Conservation (phyloP, 805 yeast genomes). For the Starmera dryadoides region DNA sequence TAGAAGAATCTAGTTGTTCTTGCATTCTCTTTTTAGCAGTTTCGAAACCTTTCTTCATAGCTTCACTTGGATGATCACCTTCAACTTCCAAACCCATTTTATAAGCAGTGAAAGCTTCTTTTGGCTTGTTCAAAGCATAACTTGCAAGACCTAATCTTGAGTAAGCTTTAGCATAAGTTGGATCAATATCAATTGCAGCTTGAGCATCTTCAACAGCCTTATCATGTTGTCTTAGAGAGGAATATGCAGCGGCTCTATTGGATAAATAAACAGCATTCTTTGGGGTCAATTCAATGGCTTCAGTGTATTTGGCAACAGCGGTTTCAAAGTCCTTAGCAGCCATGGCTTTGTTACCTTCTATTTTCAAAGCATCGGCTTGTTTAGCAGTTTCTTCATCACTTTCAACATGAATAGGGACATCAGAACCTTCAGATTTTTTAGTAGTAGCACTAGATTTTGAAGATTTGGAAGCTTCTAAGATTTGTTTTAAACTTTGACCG, state of each 20-base stretch:
- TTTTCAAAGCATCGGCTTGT: slow-evolving; percentile 78
- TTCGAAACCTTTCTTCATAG: slow-evolving; percentile 89
- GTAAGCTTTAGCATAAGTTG: slow-evolving; percentile 85
- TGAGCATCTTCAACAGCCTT: slow-evolving; percentile 81
- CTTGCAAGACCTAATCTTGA: slow-evolving; percentile 92
- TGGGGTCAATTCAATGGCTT: slow-evolving; percentile 66
- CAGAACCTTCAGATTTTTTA: slow-evolving; percentile 19
- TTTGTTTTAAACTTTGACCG: slow-evolving; percentile 40
- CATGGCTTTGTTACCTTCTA: slow-evolving; percentile 87
- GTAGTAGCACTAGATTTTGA: slow-evolving; percentile 12
- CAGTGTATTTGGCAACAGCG: slow-evolving; percentile 75
- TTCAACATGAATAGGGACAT: slow-evolving; percentile 36
- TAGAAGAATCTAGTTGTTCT: slow-evolving; percentile 48
- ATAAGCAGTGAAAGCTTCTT: slow-evolving; percentile 87
- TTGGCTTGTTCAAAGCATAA: slow-evolving; percentile 89
- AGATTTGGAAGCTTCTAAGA: slow-evolving; percentile 26
- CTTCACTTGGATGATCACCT: slow-evolving; percentile 77
- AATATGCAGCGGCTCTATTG: slow-evolving; percentile 95
- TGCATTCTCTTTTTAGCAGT: slow-evolving; percentile 86
- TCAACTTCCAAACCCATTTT: slow-evolving; percentile 81
- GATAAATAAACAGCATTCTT: slow-evolving; percentile 79
- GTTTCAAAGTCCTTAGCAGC: slow-evolving; percentile 60
- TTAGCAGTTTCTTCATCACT: slow-evolving; percentile 49
- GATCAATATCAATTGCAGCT: slow-evolving; percentile 69
- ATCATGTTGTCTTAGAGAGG: slow-evolving; percentile 67